A percentile compares a stretch with the other conserved stretches of the same genome.
Evolutionary conservation across 1,284 basidiomycete genomes (phyloP).

Genomic region (Ustilago cynodontis): DNA sequence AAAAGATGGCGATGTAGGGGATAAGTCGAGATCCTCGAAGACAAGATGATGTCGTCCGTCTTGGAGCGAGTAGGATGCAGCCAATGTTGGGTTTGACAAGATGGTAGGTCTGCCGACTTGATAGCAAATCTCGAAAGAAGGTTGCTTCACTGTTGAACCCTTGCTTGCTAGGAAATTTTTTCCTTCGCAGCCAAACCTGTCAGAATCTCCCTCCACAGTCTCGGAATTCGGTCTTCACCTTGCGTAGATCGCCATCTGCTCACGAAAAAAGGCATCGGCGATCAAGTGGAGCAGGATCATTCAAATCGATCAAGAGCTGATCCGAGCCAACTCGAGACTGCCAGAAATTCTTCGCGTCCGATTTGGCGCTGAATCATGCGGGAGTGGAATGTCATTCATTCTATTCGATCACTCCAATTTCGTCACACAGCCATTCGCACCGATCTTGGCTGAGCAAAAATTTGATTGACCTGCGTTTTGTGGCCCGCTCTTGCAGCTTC

Average conservation of each 20-base stretch:
- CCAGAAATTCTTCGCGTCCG: constrained; percentile 37
- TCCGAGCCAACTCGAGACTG: constrained; percentile 4
- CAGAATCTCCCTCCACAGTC: constrained; percentile 24
- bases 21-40: too few species aligned
- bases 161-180: constrained; percentile 32
- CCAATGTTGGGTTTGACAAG: too few species aligned
- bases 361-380: constrained; percentile 21
- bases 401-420: constrained; percentile 40
- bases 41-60: neutral
- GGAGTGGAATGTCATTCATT: constrained; percentile 44
- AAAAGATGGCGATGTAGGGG: too few species aligned
- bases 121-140: neutral
- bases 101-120: neutral
- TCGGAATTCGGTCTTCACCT: constrained; percentile 22
- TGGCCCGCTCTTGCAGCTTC: neutral
- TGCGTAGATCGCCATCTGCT: neutral
- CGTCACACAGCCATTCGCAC: constrained; percentile 11
- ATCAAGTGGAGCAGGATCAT: constrained; percentile 13
- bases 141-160: constrained; percentile 29
- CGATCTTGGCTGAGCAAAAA: constrained; percentile 24
- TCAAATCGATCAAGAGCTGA: constrained; percentile 18
- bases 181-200: constrained; percentile 8
- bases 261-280: neutral
- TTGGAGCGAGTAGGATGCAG: neutral
- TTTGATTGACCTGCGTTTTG: constrained; percentile 30